Evolutionary conservation across 495 filamentous ascomycete genomes (phyloP).

Genomic region (Lichenothelia convexa): DNA sequence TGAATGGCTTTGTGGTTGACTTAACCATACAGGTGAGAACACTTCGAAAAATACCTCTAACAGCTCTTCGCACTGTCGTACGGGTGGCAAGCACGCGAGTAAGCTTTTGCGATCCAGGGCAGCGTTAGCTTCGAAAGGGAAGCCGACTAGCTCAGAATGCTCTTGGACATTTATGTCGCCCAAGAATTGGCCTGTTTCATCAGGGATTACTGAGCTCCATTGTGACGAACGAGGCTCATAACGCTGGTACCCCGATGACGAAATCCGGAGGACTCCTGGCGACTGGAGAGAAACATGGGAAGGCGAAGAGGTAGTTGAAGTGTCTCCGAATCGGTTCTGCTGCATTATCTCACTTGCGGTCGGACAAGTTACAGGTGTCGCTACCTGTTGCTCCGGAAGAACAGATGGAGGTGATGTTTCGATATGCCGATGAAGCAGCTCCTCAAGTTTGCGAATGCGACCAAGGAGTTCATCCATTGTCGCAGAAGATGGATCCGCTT

Average conservation of each 20-base stretch:
- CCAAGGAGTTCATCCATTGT: background rate
- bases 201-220: background rate
- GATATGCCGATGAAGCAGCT: background rate
- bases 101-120: no score
- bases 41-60: slow-evolving; percentile 5
- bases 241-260: background rate
- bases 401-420: background rate
- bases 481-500: background rate
- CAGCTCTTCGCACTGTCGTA: slow-evolving; percentile 2
- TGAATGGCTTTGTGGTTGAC: background rate
- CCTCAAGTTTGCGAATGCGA: background rate
- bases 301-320: background rate
- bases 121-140: no score
- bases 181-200: background rate
- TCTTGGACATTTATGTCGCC: background rate
- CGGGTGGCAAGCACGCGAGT: background rate
- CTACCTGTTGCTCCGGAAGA: background rate
- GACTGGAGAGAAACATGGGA: background rate
- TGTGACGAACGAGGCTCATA: background rate
- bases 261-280: background rate
- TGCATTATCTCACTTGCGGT: background rate
- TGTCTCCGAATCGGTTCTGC: no score
- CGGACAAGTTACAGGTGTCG: background rate
- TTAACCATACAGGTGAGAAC: slow-evolving; percentile 2
- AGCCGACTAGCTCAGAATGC: background rate